phyloP scores from a whole-genome alignment of 116 monocot species.

The Posidonia oceanica region DNA sequence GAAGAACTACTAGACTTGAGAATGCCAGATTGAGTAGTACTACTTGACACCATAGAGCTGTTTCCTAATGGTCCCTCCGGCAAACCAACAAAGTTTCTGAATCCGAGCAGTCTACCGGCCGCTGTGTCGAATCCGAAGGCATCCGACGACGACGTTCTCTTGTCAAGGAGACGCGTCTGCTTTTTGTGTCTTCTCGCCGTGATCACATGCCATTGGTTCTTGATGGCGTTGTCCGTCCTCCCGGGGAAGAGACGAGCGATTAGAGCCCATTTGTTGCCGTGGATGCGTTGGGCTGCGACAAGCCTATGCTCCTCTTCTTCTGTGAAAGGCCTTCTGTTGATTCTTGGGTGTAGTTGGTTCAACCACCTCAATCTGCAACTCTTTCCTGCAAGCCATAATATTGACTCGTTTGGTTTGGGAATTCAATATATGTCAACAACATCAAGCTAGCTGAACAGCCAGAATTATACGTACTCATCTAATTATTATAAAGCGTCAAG shows the following conservation, averaged over 20 bases:
- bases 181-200: slow-evolving; percentile 53
- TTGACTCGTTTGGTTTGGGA: background rate
- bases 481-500: too few species aligned
- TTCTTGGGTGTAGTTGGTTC: slow-evolving; percentile 81
- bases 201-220: slow-evolving; percentile 92
- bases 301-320: slow-evolving; percentile 74
- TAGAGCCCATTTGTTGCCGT: slow-evolving; percentile 89
- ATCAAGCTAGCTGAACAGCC: too few species aligned
- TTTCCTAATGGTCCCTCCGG: too few species aligned
- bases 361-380: slow-evolving; percentile 92
- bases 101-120: background rate
- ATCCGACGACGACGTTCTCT: background rate
- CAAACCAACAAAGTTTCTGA: background rate
- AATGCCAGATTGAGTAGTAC: background rate
- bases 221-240: slow-evolving; percentile 74
- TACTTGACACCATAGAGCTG: background rate
- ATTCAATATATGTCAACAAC: background rate
- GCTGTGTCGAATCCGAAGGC: background rate
- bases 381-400: slow-evolving; percentile 37
- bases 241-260: slow-evolving; percentile 82
- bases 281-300: slow-evolving; percentile 42
- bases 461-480: too few species aligned
- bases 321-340: slow-evolving; percentile 67
- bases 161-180: slow-evolving; percentile 12
- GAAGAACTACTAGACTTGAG: background rate